Conservation (phyloP, 768 basidiomycete species). For the Boletus rubropictus region DNA sequence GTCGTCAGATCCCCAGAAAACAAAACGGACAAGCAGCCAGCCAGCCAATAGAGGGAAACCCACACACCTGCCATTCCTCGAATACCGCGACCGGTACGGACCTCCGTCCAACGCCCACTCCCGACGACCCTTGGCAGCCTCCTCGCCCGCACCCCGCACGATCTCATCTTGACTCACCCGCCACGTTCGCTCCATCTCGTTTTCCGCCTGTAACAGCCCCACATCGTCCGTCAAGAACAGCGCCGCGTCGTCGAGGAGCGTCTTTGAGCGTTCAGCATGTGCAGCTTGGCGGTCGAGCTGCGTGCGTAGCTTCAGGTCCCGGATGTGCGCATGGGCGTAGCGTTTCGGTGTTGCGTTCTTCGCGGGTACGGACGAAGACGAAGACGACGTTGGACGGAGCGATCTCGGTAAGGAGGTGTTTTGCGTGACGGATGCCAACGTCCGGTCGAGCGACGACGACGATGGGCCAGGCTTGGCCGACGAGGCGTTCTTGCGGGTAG, state of each 20-base stretch:
- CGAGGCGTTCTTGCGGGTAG: slow-evolving; percentile 5
- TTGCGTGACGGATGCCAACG: slow-evolving; percentile 49
- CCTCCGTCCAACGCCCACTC: slow-evolving; percentile 84
- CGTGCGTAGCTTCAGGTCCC: slow-evolving; percentile 70
- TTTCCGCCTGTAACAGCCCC: slow-evolving; percentile 72
- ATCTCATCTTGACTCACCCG: slow-evolving; percentile 80
- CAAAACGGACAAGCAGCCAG: background rate
- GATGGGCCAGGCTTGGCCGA: slow-evolving; percentile 17
- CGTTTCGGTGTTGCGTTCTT: slow-evolving; percentile 42
- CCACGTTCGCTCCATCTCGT: slow-evolving; percentile 86
- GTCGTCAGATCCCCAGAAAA: background rate
- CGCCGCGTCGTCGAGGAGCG: slow-evolving; percentile 63
- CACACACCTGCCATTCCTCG: slow-evolving; percentile 81
- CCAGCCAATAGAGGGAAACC: background rate
- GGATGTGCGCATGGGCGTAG: slow-evolving; percentile 45
- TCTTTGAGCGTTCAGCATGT: slow-evolving; percentile 57
- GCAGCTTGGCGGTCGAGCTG: slow-evolving; percentile 58
- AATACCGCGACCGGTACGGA: slow-evolving; percentile 79
- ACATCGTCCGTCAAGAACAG: slow-evolving; percentile 62
- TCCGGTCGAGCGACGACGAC: slow-evolving; percentile 37
- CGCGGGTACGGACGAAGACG: slow-evolving; percentile 37
- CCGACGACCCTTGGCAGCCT: slow-evolving; percentile 68
- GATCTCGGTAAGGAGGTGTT: slow-evolving; percentile 66
- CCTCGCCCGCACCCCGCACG: slow-evolving; percentile 54
- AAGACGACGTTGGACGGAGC: slow-evolving; percentile 46